Evolutionary conservation across 2,329 filamentous ascomycete species (phyloP).

Genomic region (Leptographium flavum): DNA sequence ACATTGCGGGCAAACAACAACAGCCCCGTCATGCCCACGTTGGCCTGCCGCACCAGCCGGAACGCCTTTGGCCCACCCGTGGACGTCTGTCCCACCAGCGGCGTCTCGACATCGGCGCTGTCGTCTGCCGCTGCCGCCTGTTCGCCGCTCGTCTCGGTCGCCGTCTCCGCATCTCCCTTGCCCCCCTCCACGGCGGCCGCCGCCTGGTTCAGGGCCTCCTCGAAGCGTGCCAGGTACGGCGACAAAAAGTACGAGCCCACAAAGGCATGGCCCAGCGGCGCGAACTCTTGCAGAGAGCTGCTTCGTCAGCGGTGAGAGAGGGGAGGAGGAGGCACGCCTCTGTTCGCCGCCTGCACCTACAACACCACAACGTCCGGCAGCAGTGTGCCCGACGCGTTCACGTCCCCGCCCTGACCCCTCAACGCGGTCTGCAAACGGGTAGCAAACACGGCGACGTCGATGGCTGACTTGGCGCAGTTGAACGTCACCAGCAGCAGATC

Average conservation of each 20-base stretch:
- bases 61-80: slow-evolving; percentile 29
- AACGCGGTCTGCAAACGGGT: slow-evolving; percentile 52
- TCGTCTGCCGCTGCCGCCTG: background rate
- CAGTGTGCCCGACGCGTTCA: slow-evolving; percentile 14
- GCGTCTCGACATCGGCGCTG: background rate
- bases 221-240: slow-evolving; percentile 61
- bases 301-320: background rate
- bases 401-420: slow-evolving; percentile 9
- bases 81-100: background rate
- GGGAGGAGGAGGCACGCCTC: background rate
- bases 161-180: background rate
- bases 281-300: slow-evolving; percentile 78
- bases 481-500: slow-evolving; percentile 73
- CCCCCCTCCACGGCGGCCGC: slow-evolving; percentile 25
- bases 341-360: slow-evolving; percentile 24
- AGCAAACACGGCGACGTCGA: slow-evolving; percentile 58
- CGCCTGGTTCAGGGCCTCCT: slow-evolving; percentile 57
- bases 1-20: slow-evolving; percentile 66
- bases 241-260: slow-evolving; percentile 68
- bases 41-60: slow-evolving; percentile 53
- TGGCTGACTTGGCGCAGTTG: slow-evolving; percentile 65
- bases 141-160: background rate
- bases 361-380: slow-evolving; percentile 42
- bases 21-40: slow-evolving; percentile 80
- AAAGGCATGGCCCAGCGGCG: slow-evolving; percentile 72